These are phyloP conservation scores for Nannochloris sp. DNA, from an alignment of 139 green algal species.

Conservation along the genomic window DNA sequence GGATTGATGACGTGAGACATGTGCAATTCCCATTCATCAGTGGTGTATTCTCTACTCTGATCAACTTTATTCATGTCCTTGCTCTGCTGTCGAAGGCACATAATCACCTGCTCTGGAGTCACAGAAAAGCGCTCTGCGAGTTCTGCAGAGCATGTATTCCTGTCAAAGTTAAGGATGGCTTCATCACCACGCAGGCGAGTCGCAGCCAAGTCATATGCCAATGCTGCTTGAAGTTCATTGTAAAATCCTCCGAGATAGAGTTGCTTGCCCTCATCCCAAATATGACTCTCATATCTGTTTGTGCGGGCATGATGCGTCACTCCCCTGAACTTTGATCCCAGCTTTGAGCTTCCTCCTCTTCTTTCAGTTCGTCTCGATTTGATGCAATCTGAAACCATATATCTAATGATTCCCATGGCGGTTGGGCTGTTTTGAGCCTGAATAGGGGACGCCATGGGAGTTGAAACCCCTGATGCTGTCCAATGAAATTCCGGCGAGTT, in stretches of 20 bases:
- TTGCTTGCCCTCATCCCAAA: constrained; percentile 68
- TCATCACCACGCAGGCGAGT: constrained; percentile 48
- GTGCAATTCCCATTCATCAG: constrained; percentile 10
- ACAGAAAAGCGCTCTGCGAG: neutral
- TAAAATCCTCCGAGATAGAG: constrained; percentile 84
- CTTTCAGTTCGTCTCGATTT: too few species aligned
- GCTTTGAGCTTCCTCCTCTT: neutral
- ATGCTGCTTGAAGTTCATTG: constrained; percentile 63
- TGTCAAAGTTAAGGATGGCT: constrained; percentile 62
- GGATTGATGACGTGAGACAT: constrained; percentile 4
- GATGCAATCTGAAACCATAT: too few species aligned
- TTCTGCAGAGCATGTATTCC: constrained; percentile 8
- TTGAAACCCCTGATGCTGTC: too few species aligned
- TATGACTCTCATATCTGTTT: constrained; percentile 70
- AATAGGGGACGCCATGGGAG: too few species aligned
- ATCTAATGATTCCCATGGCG: too few species aligned
- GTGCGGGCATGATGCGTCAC: constrained; percentile 81
- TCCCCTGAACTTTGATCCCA: constrained; percentile 46
- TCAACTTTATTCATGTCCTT: constrained; percentile 24
- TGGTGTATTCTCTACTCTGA: neutral
- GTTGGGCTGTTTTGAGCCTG: too few species aligned
- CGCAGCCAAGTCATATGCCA: constrained; percentile 71
- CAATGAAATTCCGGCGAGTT: constrained; percentile 2
- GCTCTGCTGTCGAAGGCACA: constrained; percentile 55
- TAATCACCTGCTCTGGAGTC: constrained; percentile 60